Base-by-base conservation (phyloP, 2,329 filamentous ascomycete species). In the Trichophyton schoenleinii region DNA sequence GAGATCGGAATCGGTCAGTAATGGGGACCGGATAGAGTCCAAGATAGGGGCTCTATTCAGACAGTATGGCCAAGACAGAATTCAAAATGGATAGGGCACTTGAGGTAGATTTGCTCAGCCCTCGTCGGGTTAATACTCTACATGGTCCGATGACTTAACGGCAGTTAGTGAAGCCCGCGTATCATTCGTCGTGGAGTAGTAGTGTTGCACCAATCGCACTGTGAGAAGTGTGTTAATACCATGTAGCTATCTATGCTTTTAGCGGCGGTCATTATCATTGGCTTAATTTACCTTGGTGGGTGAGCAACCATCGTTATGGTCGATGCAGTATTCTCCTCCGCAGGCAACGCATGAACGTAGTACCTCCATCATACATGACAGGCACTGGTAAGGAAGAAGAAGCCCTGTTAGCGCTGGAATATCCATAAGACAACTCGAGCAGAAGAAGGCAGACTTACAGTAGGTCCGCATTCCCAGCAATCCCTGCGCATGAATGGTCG, bases 381-480 rank as follows among this genome's bases (percentile, higher is more conserved):
- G 81, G 71, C 91, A 96, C 60, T 59, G 38, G 15, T 25, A 18
- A 36, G 2, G 25, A 31, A 31, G 13, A n/a, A 22, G 6, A 49
- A 22, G n/a, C 20, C 11, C 11, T 38, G 6, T 38, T 38, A 38
- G 34, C 1, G 6, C 34, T 38, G 34, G 34, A 38, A 38, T 28
- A 15, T 28, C 3, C 8, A 20, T 34, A 11, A n/a, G 11, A 41
- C 1, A 18, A 20, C 2, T 1, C 34, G 44, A 20, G 18, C 9
- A 49, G 25, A 6, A 13, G 20, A 11, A 49, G 46, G 8, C 9
- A 49, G 49, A n/a, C 83, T 77, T 75, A 90, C 87, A 63, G 88
- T 92, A 64, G 82, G 83, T 59, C 89, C 90, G 72, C 91, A 96
- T 73, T 91, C 90, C 81, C 89, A 94, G 76, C 91, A 96, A 68